Evolutionary conservation across 805 yeast genomes (phyloP).

Genomic region (Maudiozyma turicensis): DNA sequence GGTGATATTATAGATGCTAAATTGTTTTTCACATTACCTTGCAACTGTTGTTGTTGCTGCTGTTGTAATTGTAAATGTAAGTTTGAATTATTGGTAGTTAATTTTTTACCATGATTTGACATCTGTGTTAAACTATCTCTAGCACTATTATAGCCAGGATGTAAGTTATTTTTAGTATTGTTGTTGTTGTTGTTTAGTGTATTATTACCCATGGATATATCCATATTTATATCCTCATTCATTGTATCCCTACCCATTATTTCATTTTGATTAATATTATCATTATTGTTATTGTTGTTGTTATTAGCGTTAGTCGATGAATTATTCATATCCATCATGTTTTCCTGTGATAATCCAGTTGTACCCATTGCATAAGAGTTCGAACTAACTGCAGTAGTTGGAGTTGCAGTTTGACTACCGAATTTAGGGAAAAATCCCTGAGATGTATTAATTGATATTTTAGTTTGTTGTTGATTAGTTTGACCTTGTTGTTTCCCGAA

Average conservation of each 20-base stretch:
- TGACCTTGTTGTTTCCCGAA: slow-evolving; percentile 13
- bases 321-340: not conserved
- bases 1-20: not conserved
- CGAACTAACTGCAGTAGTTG: slow-evolving; percentile 61
- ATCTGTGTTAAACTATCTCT: slow-evolving; percentile 6
- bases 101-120: slow-evolving; percentile 1
- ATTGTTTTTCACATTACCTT: not conserved
- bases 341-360: slow-evolving; percentile 32
- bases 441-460: slow-evolving; percentile 1
- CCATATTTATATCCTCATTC: not conserved
- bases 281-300: slow-evolving; percentile 14
- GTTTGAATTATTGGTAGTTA: not conserved
- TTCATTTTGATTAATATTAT: not conserved
- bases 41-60: not conserved
- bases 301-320: not conserved
- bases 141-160: not conserved
- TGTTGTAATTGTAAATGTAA: slow-evolving; percentile 1
- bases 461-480: slow-evolving; percentile 1
- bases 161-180: not conserved
- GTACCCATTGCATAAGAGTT: slow-evolving; percentile 62
- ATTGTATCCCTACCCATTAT: not conserved
- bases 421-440: slow-evolving; percentile 29
- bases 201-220: not conserved
- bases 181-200: slow-evolving; percentile 8
- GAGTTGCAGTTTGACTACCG: slow-evolving; percentile 40